Evolutionary conservation across 371 early-diverging fungal genomes (phyloP).

Genomic region (Synchytrium microbalum): DNA sequence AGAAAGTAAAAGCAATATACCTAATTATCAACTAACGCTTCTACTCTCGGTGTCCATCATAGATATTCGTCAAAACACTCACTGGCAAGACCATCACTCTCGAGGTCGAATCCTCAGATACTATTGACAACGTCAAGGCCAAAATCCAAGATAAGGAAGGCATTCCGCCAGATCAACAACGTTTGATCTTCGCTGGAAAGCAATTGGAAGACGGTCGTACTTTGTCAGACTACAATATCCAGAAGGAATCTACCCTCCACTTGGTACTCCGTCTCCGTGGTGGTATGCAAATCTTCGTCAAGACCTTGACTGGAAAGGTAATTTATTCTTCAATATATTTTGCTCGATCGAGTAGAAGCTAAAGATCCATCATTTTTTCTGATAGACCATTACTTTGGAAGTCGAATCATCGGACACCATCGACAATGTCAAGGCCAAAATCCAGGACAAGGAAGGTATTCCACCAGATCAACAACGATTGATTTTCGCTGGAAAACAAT

Average conservation of each 20-base stretch:
- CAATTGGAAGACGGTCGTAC: conserved; percentile 79
- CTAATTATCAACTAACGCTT: too few species aligned
- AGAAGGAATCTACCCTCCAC: conserved; percentile 67
- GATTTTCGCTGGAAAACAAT: conserved; percentile 96
- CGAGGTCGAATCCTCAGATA: conserved; percentile 87
- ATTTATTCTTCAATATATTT: too few species aligned
- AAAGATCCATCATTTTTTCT: too few species aligned
- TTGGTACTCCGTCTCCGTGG: conserved; percentile 77
- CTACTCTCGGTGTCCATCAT: too few species aligned
- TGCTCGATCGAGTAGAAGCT: too few species aligned
- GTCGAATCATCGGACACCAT: conserved; percentile 95
- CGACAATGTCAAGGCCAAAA: conserved; percentile 94
- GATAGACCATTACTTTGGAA: conserved; percentile 97
- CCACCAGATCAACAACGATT: conserved; percentile 91
- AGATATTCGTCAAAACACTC: conserved; percentile 91
- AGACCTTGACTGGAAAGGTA: conserved; percentile 98
- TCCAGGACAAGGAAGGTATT: conserved; percentile 95
- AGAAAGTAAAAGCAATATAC: too few species aligned
- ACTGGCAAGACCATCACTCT: conserved; percentile 95
- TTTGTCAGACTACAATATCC: conserved; percentile 54
- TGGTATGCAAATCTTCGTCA: conserved; percentile 92
- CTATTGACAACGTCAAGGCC: conserved; percentile 83
- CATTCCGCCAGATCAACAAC: conserved; percentile 78
- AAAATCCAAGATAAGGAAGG: conserved; percentile 97
- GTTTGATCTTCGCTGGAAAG: conserved; percentile 78